These are phyloP conservation scores for Antitrichia curtipendula DNA, from an alignment of 225 moss, liverwort and hornwort genomes.

Conservation along the genomic window DNA sequence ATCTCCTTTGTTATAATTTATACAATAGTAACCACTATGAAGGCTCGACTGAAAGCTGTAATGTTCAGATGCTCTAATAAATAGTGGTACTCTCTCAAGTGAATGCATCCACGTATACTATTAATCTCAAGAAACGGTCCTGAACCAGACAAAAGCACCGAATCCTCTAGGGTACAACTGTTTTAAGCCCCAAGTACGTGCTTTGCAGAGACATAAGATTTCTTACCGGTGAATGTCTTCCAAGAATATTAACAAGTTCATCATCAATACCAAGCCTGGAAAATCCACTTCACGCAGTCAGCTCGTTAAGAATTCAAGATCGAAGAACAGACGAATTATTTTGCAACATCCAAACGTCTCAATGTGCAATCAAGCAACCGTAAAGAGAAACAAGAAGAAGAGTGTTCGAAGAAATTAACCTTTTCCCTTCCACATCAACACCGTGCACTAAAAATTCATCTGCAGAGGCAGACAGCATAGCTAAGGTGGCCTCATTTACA, in stretches of 20 bases:
- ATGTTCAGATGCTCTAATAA: not conserved
- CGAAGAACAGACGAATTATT: not conserved
- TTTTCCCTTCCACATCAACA: conserved; percentile 95
- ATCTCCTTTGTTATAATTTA: not conserved
- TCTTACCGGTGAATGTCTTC: conserved; percentile 79
- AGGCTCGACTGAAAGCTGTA: not conserved
- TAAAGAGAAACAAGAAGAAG: not conserved
- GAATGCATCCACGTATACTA: not conserved
- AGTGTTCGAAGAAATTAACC: conserved; percentile 10
- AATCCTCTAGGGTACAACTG: not conserved
- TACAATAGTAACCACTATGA: not conserved
- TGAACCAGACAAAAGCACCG: not conserved
- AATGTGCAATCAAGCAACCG: not conserved
- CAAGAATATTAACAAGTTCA: conserved; percentile 83
- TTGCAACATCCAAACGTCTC: not conserved
- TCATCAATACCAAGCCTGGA: conserved; percentile 91
- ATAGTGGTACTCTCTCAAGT: not conserved
- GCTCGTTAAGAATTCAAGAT: not conserved
- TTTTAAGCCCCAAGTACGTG: not conserved
- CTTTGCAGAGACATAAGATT: not conserved
- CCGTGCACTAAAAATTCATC: conserved; percentile 98
- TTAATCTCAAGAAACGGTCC: not conserved
- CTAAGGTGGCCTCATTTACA: conserved; percentile 68
- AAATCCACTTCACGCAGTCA: not conserved
- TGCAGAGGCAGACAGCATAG: conserved; percentile 55